Evolutionary conservation across 2,329 filamentous ascomycete genomes (phyloP).

Genomic region (Byssochlamys sp.): DNA sequence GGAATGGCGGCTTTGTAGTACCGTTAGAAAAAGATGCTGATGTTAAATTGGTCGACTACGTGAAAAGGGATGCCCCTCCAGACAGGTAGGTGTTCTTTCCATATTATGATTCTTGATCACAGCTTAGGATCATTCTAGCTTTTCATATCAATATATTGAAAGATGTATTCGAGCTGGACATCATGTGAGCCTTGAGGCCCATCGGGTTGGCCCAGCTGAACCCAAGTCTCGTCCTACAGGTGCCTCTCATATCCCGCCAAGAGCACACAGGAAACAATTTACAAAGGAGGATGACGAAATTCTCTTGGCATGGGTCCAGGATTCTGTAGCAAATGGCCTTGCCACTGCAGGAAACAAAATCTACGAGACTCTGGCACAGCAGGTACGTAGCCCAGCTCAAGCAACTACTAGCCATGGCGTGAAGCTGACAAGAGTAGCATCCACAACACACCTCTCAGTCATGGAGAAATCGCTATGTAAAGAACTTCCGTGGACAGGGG

Average conservation of each 20-base stretch:
- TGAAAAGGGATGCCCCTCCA: slow-evolving; percentile 39
- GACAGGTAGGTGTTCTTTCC: slow-evolving; percentile 33
- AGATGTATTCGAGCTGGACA: slow-evolving; percentile 41
- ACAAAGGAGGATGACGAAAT: slow-evolving; percentile 37
- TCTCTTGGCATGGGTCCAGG: slow-evolving; percentile 36
- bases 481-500: slow-evolving; percentile 25
- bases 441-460: slow-evolving; percentile 41
- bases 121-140: slow-evolving; percentile 18
- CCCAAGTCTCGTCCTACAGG: slow-evolving; percentile 38
- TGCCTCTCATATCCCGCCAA: slow-evolving; percentile 27
- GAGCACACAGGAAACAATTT: slow-evolving; percentile 24
- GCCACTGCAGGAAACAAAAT: slow-evolving; percentile 33
- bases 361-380: slow-evolving; percentile 34
- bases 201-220: slow-evolving; percentile 38
- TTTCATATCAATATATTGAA: slow-evolving; percentile 52
- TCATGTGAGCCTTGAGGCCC: slow-evolving; percentile 40
- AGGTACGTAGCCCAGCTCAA: slow-evolving; percentile 17
- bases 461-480: slow-evolving; percentile 40
- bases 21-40: slow-evolving; percentile 47
- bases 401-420: neutral
- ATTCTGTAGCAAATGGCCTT: slow-evolving; percentile 22
- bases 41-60: slow-evolving; percentile 50
- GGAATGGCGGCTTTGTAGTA: slow-evolving; percentile 48
- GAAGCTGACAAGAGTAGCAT: slow-evolving; percentile 18
- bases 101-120: neutral